phyloP scores from a whole-genome alignment of 495 filamentous ascomycete species.

The Talaromyces adpressus region DNA sequence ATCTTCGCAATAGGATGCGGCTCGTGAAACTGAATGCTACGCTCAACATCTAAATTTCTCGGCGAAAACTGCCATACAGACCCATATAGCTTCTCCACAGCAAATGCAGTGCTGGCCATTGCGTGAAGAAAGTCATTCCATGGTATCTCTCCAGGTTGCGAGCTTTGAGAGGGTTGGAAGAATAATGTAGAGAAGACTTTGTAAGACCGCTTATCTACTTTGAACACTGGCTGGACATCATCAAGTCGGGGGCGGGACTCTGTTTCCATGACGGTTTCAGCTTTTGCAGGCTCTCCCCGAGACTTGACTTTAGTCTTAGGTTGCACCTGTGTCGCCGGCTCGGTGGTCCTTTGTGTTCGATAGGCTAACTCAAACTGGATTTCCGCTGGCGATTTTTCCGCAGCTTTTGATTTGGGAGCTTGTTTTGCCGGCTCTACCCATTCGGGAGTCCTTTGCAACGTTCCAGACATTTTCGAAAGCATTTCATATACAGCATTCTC shows the following conservation, averaged over 20 bases:
- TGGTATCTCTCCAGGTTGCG: conserved; percentile 33
- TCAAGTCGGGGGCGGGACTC: neutral
- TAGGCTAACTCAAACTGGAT: conserved; percentile 16
- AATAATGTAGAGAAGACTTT: conserved; percentile 44
- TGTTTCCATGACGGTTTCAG: neutral
- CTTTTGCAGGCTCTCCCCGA: conserved; percentile 17
- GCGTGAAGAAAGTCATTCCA: conserved; percentile 47
- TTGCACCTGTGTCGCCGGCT: neutral
- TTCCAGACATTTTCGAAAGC: conserved; percentile 21
- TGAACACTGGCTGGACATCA: conserved; percentile 20
- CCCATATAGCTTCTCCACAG: conserved; percentile 42
- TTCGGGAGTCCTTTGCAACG: conserved; percentile 39
- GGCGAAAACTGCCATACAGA: conserved; percentile 45
- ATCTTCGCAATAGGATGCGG: conserved; percentile 45
- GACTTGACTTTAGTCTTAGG: conserved; percentile 36
- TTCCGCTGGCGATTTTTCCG: conserved; percentile 14
- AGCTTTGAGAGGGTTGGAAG: conserved; percentile 19
- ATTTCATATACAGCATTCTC: conserved; percentile 15
- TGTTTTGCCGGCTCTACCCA: conserved; percentile 34
- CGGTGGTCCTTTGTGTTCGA: conserved; percentile 12
- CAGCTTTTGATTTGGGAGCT: neutral
- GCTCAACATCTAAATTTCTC: conserved; percentile 22
- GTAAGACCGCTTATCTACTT: conserved; percentile 34
- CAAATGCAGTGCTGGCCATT: conserved; percentile 39
- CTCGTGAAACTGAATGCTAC: conserved; percentile 49